Evolutionary conservation across 2,329 filamentous ascomycete genomes (phyloP), one percentile per base, ranked within the genome.

Genomic region (Colletotrichum sp.): DNA sequence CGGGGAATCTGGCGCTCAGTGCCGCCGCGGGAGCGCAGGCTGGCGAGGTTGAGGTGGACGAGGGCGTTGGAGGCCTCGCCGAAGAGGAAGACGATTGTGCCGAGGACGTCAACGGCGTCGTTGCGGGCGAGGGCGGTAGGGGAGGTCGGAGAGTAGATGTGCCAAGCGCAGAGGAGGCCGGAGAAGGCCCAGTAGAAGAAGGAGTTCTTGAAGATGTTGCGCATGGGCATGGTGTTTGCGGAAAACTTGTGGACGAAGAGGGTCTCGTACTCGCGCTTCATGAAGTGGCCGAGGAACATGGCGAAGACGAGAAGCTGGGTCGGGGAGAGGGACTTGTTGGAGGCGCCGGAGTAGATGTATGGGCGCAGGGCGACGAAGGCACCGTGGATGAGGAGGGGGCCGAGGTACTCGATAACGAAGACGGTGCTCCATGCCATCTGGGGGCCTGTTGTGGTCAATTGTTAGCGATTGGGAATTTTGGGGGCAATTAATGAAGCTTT

Each of bases 241-340:
- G 95, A 96, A 89, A 99, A 99, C 83, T 95, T 95, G 89, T 99
- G 97, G 77, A 99, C 91, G 84, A 97, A 98, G 77, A 98, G 83
- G 1, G 97, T 99, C 88, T 99, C 97, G 79, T 95, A 90, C 88
- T 99, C 97, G 82, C 97, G 96, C 91, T 99, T 99, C 83, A 95
- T 79, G 86, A 98, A 99, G 89, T 99, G 97, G 15, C 94, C 85
- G 72, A 93, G 87, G 81, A 98, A 92, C 84, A 98, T 91, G 77
- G 87, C 87, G 83, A 96, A 94, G 67, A 93, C 90, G 68, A 98
- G 89, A 80, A 90, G 91, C 86, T 99, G 97, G 4, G 91, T 89
- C 88, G 87, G 83, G 82, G 90, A 87, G 89, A 97, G 81, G 80
- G 89, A 82, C 83, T 87, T 81, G 81, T 85, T 83, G 80, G 57